These are phyloP conservation scores for Colletotrichum liaoningense DNA, from an alignment of 2,329 filamentous ascomycete genomes.

Conservation along the genomic window DNA sequence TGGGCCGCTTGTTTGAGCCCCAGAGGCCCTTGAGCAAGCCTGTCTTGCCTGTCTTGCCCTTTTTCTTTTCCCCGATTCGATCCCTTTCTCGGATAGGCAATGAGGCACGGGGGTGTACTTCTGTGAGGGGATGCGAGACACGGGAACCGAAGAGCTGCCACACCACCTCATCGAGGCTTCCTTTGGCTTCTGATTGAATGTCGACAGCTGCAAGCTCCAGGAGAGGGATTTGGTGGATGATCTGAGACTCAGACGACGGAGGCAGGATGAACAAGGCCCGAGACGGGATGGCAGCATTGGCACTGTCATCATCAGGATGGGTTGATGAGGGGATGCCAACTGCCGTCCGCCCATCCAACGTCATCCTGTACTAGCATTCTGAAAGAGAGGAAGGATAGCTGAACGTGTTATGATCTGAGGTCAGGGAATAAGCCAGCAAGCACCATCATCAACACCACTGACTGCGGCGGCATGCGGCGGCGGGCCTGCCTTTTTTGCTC, in stretches of 20 bases:
- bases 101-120: constrained; percentile 7
- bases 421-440: constrained; percentile 27
- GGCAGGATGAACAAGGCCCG: constrained; percentile 1
- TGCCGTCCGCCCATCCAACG: constrained; percentile 28
- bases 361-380: constrained; percentile 20
- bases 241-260: neutral
- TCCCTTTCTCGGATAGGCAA: constrained; percentile 23
- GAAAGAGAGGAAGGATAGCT: constrained; percentile 1
- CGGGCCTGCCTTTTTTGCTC: neutral
- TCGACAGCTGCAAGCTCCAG: neutral
- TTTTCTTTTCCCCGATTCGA: constrained; percentile 14
- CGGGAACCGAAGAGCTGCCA: neutral
- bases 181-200: neutral
- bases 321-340: constrained; percentile 8
- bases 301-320: neutral
- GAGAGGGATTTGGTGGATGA: neutral
- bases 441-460: neutral
- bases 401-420: constrained; percentile 13
- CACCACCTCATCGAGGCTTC: neutral
- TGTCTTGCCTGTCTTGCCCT: too few species aligned
- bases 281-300: constrained; percentile 1
- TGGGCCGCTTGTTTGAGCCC: neutral
- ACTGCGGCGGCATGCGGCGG: neutral
- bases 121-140: neutral
- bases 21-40: neutral